Percentiles rank a stretch among this genome's conserved stretches.
Conservation (phyloP, 2,329 filamentous ascomycete genomes). For the Aspergillus alliaceus region DNA sequence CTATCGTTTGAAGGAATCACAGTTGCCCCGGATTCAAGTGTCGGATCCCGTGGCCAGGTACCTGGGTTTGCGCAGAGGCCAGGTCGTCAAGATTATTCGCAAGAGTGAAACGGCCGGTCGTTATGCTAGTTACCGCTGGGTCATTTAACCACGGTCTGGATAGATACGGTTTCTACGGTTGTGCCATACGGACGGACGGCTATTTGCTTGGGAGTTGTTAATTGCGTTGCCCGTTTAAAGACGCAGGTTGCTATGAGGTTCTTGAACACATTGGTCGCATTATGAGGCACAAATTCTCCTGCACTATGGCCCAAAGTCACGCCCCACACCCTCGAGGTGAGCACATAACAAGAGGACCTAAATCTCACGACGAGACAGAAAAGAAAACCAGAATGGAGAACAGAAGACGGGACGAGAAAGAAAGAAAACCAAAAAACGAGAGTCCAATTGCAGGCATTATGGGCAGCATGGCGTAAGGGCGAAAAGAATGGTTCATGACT, state of each 20-base stretch:
- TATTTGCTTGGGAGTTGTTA: neutral
- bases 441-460: conserved; percentile 32
- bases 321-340: neutral
- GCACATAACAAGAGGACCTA: neutral
- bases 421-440: conserved; percentile 11
- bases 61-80: conserved; percentile 81
- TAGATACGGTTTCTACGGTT: neutral
- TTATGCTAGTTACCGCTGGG: conserved; percentile 91
- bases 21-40: conserved; percentile 86
- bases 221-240: neutral
- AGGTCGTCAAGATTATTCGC: conserved; percentile 98
- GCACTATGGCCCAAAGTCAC: neutral
- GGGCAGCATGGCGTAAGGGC: conserved; percentile 42
- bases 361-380: neutral
- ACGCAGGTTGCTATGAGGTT: neutral
- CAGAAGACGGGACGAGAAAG: conserved; percentile 2
- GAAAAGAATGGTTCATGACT: conserved; percentile 26
- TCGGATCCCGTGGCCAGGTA: conserved; percentile 93
- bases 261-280: neutral
- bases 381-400: neutral
- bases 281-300: neutral
- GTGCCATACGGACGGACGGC: neutral
- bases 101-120: conserved; percentile 92
- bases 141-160: conserved; percentile 37
- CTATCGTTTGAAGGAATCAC: conserved; percentile 95